phyloP scores from a whole-genome alignment of 1,284 basidiomycete genomes.

The Melampsora abietis-canadensis region DNA sequence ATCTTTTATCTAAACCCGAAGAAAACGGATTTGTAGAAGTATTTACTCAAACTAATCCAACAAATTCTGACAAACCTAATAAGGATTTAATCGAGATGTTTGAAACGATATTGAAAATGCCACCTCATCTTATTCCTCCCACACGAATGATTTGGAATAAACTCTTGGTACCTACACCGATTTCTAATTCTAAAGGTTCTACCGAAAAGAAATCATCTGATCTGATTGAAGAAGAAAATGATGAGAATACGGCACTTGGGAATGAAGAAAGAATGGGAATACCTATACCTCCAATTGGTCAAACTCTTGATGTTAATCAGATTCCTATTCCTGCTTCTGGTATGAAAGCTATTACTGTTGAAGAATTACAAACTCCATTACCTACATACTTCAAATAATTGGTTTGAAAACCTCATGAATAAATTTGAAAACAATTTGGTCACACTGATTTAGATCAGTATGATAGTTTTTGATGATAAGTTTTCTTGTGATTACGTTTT shows the following conservation, averaged over 20 bases:
- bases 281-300: background rate
- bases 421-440: too few relatives aligned
- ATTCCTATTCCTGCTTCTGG: slow-evolving; percentile 3
- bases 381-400: background rate
- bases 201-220: background rate
- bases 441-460: too few relatives aligned
- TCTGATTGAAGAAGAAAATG: background rate
- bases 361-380: background rate
- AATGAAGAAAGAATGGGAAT: background rate
- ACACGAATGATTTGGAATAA: slow-evolving; percentile 23
- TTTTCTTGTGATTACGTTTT: too few relatives aligned
- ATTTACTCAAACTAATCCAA: background rate
- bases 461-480: too few relatives aligned
- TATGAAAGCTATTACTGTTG: background rate
- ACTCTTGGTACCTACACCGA: background rate
- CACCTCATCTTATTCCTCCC: slow-evolving; percentile 30
- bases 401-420: background rate
- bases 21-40: background rate
- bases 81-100: background rate
- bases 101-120: background rate
- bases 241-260: background rate
- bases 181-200: background rate
- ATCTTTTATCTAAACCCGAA: slow-evolving; percentile 9
- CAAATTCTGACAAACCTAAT: too few relatives aligned
- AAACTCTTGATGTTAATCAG: background rate